Evolutionary conservation across 257 asterid genomes (phyloP).

Genomic region (Prunella vulgaris): DNA sequence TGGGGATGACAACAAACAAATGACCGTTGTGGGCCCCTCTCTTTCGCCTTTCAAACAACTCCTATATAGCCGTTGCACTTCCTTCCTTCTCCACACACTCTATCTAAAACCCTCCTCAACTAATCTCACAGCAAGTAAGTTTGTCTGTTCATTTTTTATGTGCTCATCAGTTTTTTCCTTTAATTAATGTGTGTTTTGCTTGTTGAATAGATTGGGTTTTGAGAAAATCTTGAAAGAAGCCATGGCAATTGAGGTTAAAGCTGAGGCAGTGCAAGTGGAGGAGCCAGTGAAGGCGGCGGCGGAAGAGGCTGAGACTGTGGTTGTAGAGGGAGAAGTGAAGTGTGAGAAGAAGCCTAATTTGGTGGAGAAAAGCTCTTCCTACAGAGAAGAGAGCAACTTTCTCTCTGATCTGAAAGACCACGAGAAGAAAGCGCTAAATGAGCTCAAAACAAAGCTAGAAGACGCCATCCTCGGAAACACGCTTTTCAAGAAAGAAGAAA

Average conservation of each 20-base stretch:
- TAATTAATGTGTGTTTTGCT: background rate
- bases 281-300: conserved; percentile 30
- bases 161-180: background rate
- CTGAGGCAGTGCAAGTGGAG: conserved; percentile 38
- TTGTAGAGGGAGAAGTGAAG: conserved; percentile 30
- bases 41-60: background rate
- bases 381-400: conserved; percentile 75
- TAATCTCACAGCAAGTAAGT: conserved; percentile 16
- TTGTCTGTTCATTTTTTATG: background rate
- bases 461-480: conserved; percentile 57
- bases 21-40: conserved; percentile 68
- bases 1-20: conserved; percentile 43
- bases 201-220: background rate
- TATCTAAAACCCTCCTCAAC: background rate
- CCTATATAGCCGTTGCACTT: conserved; percentile 37
- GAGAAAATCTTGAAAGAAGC: conserved; percentile 6
- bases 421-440: conserved; percentile 61
- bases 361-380: conserved; percentile 63
- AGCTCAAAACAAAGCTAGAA: conserved; percentile 57
- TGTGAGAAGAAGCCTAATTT: conserved; percentile 30
- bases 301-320: conserved; percentile 23
- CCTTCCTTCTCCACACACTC: no score
- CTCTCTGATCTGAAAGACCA: conserved; percentile 59
- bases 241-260: conserved; percentile 61
- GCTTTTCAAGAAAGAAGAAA: conserved; percentile 36